Evolutionary conservation across 2,329 filamentous ascomycete genomes (phyloP), one percentile per base, ranked within the genome.

Genomic region (Ceratocystis albifundus): DNA sequence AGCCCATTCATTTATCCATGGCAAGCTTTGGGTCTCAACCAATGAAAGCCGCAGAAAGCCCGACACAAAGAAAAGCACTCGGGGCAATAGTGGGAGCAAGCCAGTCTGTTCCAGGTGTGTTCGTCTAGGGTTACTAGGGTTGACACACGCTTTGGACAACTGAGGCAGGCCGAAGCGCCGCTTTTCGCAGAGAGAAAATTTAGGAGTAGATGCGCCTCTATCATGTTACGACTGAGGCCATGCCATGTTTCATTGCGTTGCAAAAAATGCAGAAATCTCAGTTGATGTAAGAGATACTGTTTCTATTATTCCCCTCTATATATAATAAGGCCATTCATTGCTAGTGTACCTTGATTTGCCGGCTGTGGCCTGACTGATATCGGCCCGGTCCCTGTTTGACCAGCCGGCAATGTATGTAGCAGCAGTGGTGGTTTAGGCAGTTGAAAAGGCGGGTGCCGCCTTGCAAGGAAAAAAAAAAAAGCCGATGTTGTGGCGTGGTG

Each of bases 361-460:
- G 30, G 36, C 20, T n/a, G 10, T 62, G 61, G 20, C 22, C 41
- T 17, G 3, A n/a, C 15, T 48, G n/a, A 28, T 62, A 62, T 62
- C 61, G 61, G 22, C 61, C 61, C 61, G 61, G 61, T 30, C 61
- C 25, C 53, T 62, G 61, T 45, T 45, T 62, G 61, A 62, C 61
- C 41, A n/a, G n/a, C 61, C 12, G 53, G 53, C 28, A 59, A 25
- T n/a, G 36, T 2, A 36, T 10, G 32, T 36, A 59, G 53, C 53
- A n/a, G 53, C 28, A 59, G 53, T 32, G 10, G 32, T 36, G 32
- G 3, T 36, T 2, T 59, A n/a, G 17, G 17, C 3, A 22, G 10
- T 8, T 25, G 20, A 8, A 36, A 10, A 36, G 32, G 32, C 32
- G 10, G 32, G 32, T 12, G 2, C 32, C 32, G 10, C 32, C 32